Evolutionary conservation across 176 grass and related monocot genomes (phyloP).

Genomic region (Triticum dicoccoides): DNA sequence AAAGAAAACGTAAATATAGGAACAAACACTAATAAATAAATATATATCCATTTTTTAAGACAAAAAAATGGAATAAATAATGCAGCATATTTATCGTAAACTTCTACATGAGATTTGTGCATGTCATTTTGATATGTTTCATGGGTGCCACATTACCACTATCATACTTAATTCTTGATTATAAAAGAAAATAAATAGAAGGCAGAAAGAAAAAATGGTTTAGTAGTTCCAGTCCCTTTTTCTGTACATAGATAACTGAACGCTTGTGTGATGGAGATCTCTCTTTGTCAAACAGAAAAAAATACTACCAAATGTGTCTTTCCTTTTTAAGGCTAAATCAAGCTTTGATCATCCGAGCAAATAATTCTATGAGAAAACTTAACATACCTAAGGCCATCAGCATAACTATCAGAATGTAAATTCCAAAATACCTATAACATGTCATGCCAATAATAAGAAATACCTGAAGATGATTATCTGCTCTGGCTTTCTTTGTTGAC

Average conservation of each 20-base stretch:
- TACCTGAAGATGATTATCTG: slow-evolving; percentile 82
- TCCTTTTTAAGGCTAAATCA: not conserved
- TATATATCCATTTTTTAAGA: not conserved
- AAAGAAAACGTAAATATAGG: not conserved
- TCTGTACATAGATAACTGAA: not conserved
- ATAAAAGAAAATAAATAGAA: not conserved
- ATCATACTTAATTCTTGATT: not conserved
- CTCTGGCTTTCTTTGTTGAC: slow-evolving; percentile 44
- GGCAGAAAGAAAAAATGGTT: not conserved
- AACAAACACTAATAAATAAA: not conserved
- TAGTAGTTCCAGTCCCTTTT: not conserved
- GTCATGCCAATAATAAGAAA: not conserved
- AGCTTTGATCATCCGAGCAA: not conserved
- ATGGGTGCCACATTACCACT: not conserved
- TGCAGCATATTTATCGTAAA: not conserved
- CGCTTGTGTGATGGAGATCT: not conserved
- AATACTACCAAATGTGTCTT: not conserved
- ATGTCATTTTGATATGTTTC: not conserved
- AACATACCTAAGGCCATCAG: not conserved
- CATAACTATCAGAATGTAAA: not conserved
- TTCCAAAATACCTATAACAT: not conserved
- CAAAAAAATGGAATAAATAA: not conserved
- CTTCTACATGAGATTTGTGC: not conserved
- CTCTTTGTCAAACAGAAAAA: not conserved
- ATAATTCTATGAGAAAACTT: not conserved